Evolutionary conservation across 1,139 yeast genomes (phyloP).

Genomic region (Sporopachydermia cereana): DNA sequence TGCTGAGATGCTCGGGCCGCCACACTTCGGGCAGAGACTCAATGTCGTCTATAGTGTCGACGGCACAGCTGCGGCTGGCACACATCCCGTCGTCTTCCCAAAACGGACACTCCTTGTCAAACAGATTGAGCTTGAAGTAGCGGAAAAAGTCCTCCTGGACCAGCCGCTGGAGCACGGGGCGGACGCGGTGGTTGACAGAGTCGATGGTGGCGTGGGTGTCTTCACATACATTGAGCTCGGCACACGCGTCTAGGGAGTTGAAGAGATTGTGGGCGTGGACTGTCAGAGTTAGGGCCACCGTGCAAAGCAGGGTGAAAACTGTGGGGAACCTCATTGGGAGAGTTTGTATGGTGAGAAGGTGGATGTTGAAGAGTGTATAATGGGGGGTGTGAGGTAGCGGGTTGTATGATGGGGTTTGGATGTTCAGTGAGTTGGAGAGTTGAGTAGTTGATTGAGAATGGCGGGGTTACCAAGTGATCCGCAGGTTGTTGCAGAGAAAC

Average conservation of each 20-base stretch:
- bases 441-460: too few relatives aligned
- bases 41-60: conserved; percentile 54
- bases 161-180: conserved; percentile 44
- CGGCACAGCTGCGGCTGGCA: conserved; percentile 89
- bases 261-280: neutral
- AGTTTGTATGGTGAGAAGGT: too few relatives aligned
- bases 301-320: neutral
- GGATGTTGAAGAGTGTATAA: too few relatives aligned
- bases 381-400: too few relatives aligned
- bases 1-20: conserved; percentile 66
- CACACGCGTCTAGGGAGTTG: conserved; percentile 5
- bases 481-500: too few relatives aligned
- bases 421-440: too few relatives aligned
- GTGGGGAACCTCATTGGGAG: too few relatives aligned
- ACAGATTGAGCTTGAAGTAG: conserved; percentile 77
- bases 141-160: conserved; percentile 66
- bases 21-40: conserved; percentile 49
- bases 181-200: conserved; percentile 34
- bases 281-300: neutral
- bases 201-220: conserved; percentile 45
- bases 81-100: conserved; percentile 79
- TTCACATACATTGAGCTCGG: conserved; percentile 28
- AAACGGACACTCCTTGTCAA: conserved; percentile 72
- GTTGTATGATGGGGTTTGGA: too few relatives aligned
- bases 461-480: too few relatives aligned